These are phyloP conservation scores for Ceratobasidium sp. DNA, from an alignment of 1,284 basidiomycete species.

Conservation along the genomic window DNA sequence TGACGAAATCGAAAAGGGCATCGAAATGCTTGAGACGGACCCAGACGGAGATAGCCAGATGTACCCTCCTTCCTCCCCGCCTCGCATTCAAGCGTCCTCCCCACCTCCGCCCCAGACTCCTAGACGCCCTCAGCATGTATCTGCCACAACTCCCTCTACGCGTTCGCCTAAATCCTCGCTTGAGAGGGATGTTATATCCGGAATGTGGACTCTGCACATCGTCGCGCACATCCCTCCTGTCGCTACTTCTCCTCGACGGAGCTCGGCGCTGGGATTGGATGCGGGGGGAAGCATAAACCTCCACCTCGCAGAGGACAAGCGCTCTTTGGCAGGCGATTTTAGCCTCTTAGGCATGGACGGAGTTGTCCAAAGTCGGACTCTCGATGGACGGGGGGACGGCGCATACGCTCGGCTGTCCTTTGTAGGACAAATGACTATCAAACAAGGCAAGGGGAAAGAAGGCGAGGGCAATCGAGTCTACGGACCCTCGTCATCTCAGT, in stretches of 20 bases:
- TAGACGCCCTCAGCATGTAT: constrained; percentile 1
- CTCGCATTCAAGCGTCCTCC: background rate
- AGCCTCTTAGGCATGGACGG: constrained; percentile 37
- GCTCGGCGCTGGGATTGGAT: background rate
- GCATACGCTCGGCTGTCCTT: constrained; percentile 36
- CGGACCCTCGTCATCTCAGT: constrained; percentile 24
- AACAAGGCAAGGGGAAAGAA: background rate
- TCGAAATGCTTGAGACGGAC: constrained; percentile 26
- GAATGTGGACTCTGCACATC: constrained; percentile 30
- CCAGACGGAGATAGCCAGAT: constrained; percentile 39
- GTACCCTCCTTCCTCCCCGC: constrained; percentile 32
- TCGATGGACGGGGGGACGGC: constrained; percentile 36
- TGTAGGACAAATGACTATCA: constrained; percentile 27
- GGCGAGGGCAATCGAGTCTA: constrained; percentile 13
- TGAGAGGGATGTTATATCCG: constrained; percentile 30
- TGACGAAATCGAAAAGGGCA: constrained; percentile 32
- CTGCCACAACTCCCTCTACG: constrained; percentile 5
- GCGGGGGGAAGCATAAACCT: constrained; percentile 28
- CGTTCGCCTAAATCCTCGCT: constrained; percentile 22
- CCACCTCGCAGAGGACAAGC: constrained; percentile 36
- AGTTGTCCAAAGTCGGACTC: constrained; percentile 23
- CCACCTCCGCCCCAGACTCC: constrained; percentile 24
- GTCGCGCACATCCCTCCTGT: background rate
- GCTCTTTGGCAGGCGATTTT: constrained; percentile 29
- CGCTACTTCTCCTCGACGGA: background rate